phyloP scores from a whole-genome alignment of 192 early-diverging fungal species.

The Phycomyces nitens region DNA sequence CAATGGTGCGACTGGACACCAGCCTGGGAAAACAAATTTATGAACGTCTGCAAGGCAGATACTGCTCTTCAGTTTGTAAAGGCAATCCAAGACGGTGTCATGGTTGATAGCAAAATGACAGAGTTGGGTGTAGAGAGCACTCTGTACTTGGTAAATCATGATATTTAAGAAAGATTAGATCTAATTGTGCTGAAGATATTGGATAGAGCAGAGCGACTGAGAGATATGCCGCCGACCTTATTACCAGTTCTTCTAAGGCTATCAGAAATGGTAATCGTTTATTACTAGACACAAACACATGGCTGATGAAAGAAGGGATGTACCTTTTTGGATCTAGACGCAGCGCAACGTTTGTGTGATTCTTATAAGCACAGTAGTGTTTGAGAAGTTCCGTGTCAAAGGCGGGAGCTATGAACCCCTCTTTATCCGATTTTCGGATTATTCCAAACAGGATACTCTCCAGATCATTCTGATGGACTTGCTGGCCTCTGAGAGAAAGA shows the following conservation, averaged over 20 bases:
- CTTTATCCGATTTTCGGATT: constrained; percentile 70
- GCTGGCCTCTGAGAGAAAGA: constrained; percentile 17
- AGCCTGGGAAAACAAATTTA: constrained; percentile 40
- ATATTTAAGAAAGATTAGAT: too few species aligned
- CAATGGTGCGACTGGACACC: constrained; percentile 56
- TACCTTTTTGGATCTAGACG: constrained; percentile 22
- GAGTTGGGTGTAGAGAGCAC: constrained; percentile 7
- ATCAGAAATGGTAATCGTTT: constrained; percentile 55
- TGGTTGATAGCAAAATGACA: not conserved
- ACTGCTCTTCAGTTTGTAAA: constrained; percentile 69
- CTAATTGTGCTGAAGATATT: not conserved
- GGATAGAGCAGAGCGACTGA: constrained; percentile 78
- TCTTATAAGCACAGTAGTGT: constrained; percentile 68
- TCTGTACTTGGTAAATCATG: constrained; percentile 20
- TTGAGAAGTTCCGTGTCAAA: constrained; percentile 75
- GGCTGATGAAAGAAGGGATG: not conserved
- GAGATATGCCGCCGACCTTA: constrained; percentile 63
- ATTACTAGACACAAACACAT: not conserved
- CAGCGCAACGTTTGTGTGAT: constrained; percentile 63
- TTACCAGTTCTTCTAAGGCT: constrained; percentile 69
- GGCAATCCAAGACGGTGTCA: constrained; percentile 21
- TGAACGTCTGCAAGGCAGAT: constrained; percentile 57
- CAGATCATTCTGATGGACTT: constrained; percentile 72
- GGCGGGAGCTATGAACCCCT: constrained; percentile 61
- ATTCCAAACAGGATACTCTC: constrained; percentile 66